Conservation (phyloP, 176 grass and related monocot genomes). For the Musa itinerans region DNA sequence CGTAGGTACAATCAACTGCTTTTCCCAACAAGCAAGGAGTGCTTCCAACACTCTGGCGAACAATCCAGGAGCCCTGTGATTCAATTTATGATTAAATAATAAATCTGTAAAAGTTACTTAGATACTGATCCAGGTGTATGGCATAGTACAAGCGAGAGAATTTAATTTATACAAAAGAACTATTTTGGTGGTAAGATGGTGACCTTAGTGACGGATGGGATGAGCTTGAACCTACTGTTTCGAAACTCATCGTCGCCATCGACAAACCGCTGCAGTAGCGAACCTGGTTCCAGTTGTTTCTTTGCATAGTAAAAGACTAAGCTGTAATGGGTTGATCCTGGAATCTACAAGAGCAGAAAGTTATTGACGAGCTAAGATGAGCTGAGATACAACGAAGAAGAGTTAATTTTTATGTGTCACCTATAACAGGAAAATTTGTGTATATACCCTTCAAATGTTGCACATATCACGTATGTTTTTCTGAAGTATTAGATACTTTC, state of each 20-base stretch:
- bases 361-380: not conserved
- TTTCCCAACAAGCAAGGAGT: constrained; percentile 79
- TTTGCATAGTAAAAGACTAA: constrained; percentile 86
- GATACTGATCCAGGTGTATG: not conserved
- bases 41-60: constrained; percentile 76
- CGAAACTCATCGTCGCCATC: constrained; percentile 91
- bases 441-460: too few species aligned
- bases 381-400: too few species aligned
- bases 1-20: constrained; percentile 80
- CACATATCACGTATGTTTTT: too few species aligned
- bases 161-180: not conserved
- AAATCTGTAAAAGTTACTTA: not conserved
- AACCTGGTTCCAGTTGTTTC: constrained; percentile 52
- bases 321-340: constrained; percentile 75
- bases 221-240: constrained; percentile 94
- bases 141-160: not conserved
- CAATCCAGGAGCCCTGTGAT: constrained; percentile 83
- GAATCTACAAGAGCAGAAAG: constrained; percentile 55
- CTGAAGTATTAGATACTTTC: too few species aligned
- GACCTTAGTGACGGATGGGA: constrained; percentile 91
- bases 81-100: not conserved
- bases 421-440: too few species aligned
- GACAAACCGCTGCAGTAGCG: constrained; percentile 76
- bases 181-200: not conserved
- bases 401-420: too few species aligned